These are phyloP conservation scores for Lachnellula suecica DNA, from an alignment of 2,329 filamentous ascomycete genomes.

Conservation along the genomic window DNA sequence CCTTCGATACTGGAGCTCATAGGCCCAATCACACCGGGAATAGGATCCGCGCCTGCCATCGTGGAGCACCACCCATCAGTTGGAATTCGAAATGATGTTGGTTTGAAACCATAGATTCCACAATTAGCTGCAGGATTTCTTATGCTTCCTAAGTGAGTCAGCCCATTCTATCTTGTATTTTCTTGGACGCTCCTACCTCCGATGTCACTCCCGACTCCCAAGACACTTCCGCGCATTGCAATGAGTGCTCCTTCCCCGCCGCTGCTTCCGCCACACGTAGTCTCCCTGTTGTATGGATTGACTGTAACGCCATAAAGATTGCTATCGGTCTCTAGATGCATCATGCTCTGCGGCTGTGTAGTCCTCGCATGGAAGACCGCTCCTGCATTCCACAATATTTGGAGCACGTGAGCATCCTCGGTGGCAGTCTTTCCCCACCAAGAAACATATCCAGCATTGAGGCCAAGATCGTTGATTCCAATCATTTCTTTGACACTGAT, in stretches of 20 bases:
- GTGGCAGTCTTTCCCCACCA: slow-evolving; percentile 42
- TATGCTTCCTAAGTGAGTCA: slow-evolving; percentile 28
- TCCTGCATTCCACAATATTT: slow-evolving; percentile 45
- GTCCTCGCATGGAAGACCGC: slow-evolving; percentile 53
- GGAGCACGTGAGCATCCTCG: slow-evolving; percentile 46
- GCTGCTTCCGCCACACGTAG: slow-evolving; percentile 60
- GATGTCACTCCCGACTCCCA: slow-evolving; percentile 64
- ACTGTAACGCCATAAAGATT: slow-evolving; percentile 34
- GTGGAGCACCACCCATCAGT: slow-evolving; percentile 44
- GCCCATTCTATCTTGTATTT: not conserved
- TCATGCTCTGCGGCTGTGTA: slow-evolving; percentile 51
- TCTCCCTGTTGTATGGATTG: slow-evolving; percentile 56
- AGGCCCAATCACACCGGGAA: slow-evolving; percentile 30
- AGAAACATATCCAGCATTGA: slow-evolving; percentile 47
- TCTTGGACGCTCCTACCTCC: slow-evolving; percentile 33
- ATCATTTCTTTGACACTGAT: slow-evolving; percentile 55
- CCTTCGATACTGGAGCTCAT: slow-evolving; percentile 46
- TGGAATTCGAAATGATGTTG: slow-evolving; percentile 38
- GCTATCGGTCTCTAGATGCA: slow-evolving; percentile 33
- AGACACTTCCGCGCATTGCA: slow-evolving; percentile 47
- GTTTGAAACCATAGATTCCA: slow-evolving; percentile 49
- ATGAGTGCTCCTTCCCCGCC: slow-evolving; percentile 63
- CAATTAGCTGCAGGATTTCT: slow-evolving; percentile 43
- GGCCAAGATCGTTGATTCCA: slow-evolving; percentile 44
- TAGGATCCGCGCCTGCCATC: slow-evolving; percentile 37